Conservation (phyloP, 1,139 yeast species). For the Candida sojae region DNA sequence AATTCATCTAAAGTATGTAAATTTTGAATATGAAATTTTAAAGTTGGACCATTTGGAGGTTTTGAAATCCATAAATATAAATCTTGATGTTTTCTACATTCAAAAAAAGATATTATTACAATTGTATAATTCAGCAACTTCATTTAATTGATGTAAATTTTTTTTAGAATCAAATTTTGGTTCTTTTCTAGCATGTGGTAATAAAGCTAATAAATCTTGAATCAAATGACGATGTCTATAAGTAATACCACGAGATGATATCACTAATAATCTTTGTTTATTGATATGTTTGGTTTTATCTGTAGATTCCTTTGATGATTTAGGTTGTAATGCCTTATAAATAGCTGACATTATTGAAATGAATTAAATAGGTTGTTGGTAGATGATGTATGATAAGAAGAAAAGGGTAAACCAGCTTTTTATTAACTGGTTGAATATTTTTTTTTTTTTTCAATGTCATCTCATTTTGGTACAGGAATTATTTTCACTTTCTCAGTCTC, state of each 20-base stretch:
- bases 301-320: constrained; percentile 42
- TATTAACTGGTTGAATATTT: not conserved
- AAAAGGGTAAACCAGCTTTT: not conserved
- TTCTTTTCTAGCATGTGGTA: constrained; percentile 96
- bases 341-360: constrained; percentile 54
- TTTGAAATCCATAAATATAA: constrained; percentile 92
- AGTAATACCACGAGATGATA: constrained; percentile 93
- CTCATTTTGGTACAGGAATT: constrained; percentile 3
- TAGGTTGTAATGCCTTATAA: constrained; percentile 67
- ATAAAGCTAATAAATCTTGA: constrained; percentile 70
- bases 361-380: not conserved
- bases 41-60: constrained; percentile 98
- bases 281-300: constrained; percentile 61
- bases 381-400: not conserved
- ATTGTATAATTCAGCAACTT: constrained; percentile 94
- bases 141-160: constrained; percentile 84
- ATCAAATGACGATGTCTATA: constrained; percentile 94
- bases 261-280: constrained; percentile 79
- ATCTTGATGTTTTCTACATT: constrained; percentile 95
- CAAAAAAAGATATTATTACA: constrained; percentile 95
- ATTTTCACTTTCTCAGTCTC: not conserved
- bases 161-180: constrained; percentile 94
- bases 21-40: constrained; percentile 91
- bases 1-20: constrained; percentile 95
- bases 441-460: constrained; percentile 6